phyloP scores from a whole-genome alignment of 2,329 filamentous ascomycete genomes.

The Raffaelea arxii region DNA sequence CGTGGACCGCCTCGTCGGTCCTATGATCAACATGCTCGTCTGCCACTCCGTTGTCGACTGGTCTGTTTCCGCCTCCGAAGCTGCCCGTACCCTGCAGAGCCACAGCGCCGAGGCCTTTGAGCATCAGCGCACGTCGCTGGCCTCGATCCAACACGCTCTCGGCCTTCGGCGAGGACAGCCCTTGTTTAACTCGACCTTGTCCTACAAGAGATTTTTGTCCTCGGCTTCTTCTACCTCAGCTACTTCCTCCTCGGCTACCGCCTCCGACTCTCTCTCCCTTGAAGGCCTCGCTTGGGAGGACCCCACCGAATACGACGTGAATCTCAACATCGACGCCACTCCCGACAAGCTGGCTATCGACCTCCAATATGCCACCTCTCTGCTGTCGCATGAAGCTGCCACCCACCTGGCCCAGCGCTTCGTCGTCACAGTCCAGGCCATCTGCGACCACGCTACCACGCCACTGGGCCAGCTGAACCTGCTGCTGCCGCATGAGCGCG shows the following conservation, averaged over 20 bases:
- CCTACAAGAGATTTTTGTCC: slow-evolving; percentile 32
- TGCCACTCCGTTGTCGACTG: not conserved
- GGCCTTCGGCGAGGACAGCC: slow-evolving; percentile 27
- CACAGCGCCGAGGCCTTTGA: slow-evolving; percentile 17
- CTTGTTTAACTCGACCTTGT: slow-evolving; percentile 42
- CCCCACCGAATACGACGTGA: slow-evolving; percentile 32
- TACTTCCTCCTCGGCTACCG: not conserved
- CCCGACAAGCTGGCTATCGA: slow-evolving; percentile 27
- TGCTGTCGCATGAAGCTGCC: too few species aligned
- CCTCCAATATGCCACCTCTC: too few species aligned
- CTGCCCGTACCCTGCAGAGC: not conserved
- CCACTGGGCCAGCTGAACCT: not conserved
- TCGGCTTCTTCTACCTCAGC: not conserved
- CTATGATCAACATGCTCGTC: too few species aligned
- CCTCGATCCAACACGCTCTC: slow-evolving; percentile 36
- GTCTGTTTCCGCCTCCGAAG: not conserved
- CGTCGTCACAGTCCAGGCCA: too few species aligned
- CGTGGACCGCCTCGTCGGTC: too few species aligned
- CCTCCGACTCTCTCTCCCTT: not conserved
- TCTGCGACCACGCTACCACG: not conserved
- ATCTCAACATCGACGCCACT: slow-evolving; percentile 31
- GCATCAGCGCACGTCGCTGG: slow-evolving; percentile 35
- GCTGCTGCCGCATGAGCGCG: not conserved
- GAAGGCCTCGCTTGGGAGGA: not conserved
- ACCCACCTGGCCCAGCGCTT: too few species aligned